Base-by-base conservation (phyloP, 2,329 filamentous ascomycete species). In the Cladophialophora immunda region DNA sequence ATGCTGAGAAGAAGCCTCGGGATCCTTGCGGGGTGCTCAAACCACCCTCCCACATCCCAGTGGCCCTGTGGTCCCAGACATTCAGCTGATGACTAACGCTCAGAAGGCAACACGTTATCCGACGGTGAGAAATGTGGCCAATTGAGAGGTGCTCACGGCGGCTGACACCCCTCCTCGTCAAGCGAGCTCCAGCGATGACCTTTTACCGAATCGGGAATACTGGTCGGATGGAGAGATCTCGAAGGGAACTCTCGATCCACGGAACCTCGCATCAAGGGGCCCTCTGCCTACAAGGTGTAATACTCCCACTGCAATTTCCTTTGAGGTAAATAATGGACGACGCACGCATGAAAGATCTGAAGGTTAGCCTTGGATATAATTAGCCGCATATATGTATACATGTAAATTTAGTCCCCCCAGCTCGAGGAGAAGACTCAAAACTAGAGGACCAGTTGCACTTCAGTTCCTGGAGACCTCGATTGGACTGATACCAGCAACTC, bases 401-500 rank as follows among this genome's bases (percentile, higher is more conserved):
- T 45, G 6, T 19, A 22, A 8, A 19, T 50, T 50, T 25, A 25
- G 19, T 25, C 9, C 8, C 45, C n/a, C 11, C 19, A 25, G 8
- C 9, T 11, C 19, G 4, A 50, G 45, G 3, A 22, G 45, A 50
- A 50, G 8, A 25, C 11, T 5, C 45, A 9, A 9, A 50, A 25
- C 19, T 25, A 41, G 17, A 1, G 17, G 15, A 19, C 2, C 15
- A 41, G 38, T 4, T n/a, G 1, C 9, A 17, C 25, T 52, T 25
- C 30, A 53, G 29, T 17, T 6, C 9, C 45, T n/a, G 32, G 22
- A 9, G 58, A 36, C 30, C 13, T 53, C 8, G 54, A 52, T 55
- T 59, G 34, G 13, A 54, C 60, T 19, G 55, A 45, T n/a, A 3
- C 29, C 15, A 63, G 15, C 7, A 62, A 45, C 36, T 62, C 22